A percentile compares a stretch with the other conserved stretches of the same genome.
phyloP scores from a whole-genome alignment of 768 basidiomycete genomes.

The Nidularia pulvinata region DNA sequence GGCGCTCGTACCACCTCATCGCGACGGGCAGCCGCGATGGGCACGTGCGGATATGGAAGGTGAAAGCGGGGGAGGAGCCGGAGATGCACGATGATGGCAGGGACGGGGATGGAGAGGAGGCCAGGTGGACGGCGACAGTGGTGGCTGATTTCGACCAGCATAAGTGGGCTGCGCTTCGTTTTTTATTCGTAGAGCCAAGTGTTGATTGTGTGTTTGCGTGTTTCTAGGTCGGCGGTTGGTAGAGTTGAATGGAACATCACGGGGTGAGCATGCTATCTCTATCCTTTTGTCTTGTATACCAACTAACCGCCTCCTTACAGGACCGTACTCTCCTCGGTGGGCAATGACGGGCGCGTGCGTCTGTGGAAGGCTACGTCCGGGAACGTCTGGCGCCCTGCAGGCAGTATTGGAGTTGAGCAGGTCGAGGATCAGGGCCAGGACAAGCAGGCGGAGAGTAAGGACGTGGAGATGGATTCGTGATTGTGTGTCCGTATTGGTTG shows the following conservation, averaged over 20 bases:
- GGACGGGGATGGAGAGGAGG: constrained; percentile 42
- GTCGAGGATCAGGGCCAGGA: constrained; percentile 33
- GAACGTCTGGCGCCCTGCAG: constrained; percentile 83
- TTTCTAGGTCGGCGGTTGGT: constrained; percentile 65
- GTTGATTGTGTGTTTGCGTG: not conserved
- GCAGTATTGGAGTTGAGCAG: constrained; percentile 82
- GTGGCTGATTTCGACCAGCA: constrained; percentile 91
- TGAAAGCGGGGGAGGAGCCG: constrained; percentile 57
- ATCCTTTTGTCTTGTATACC: not conserved
- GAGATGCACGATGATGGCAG: constrained; percentile 31
- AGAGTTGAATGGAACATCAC: constrained; percentile 96
- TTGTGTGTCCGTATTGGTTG: not conserved
- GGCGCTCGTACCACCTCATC: constrained; percentile 91
- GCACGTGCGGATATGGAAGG: constrained; percentile 86
- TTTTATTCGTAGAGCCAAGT: not conserved
- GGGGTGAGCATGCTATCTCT: constrained; percentile 44
- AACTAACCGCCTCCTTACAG: constrained; percentile 30
- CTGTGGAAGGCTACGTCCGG: constrained; percentile 86
- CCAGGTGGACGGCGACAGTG: constrained; percentile 69
- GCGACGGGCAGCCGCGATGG: constrained; percentile 92
- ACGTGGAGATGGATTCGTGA: constrained; percentile 41
- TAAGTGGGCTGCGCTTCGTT: constrained; percentile 41
- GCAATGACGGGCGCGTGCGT: constrained; percentile 81
- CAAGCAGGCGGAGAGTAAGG: constrained; percentile 25
- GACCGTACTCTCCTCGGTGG: constrained; percentile 80